Conservation (phyloP, 2,329 filamentous ascomycete genomes). For the Colletotrichum melonis region DNA sequence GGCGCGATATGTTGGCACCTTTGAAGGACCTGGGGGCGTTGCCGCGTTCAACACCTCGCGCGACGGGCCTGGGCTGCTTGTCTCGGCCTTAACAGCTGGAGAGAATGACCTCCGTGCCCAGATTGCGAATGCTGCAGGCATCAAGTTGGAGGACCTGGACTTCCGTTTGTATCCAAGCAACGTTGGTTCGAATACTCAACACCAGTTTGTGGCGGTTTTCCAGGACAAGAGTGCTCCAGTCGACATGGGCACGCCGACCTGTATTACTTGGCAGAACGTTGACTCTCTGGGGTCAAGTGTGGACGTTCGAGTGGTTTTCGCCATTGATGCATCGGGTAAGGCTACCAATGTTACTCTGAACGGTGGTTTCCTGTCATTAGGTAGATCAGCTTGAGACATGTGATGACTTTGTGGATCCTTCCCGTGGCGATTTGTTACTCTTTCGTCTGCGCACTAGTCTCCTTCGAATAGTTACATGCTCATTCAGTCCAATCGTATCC, state of each 20-base stretch:
- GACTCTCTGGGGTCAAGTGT: slow-evolving; percentile 8
- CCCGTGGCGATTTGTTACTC: no score
- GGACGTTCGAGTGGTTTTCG: slow-evolving; percentile 10
- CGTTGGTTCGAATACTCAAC: slow-evolving; percentile 31
- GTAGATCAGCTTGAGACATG: not conserved
- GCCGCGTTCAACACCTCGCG: slow-evolving; percentile 3
- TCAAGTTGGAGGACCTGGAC: slow-evolving; percentile 40
- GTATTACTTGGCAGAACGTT: slow-evolving; percentile 43
- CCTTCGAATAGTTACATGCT: no score
- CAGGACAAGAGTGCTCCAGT: slow-evolving; percentile 44
- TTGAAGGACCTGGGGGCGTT: not conserved
- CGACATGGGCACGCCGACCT: slow-evolving; percentile 48
- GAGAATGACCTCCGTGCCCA: slow-evolving; percentile 37
- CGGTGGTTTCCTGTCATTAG: not conserved
- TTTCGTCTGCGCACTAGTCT: no score
- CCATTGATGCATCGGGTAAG: not conserved
- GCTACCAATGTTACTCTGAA: not conserved
- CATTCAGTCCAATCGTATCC: no score
- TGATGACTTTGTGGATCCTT: not conserved
- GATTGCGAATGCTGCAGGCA: slow-evolving; percentile 38
- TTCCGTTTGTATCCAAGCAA: slow-evolving; percentile 47
- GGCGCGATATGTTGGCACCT: slow-evolving; percentile 36
- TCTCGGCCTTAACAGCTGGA: slow-evolving; percentile 33
- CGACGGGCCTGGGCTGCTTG: slow-evolving; percentile 42
- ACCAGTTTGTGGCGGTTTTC: slow-evolving; percentile 45